Evolutionary conservation across 805 yeast genomes (phyloP).

Genomic region (Starmerella floris): DNA sequence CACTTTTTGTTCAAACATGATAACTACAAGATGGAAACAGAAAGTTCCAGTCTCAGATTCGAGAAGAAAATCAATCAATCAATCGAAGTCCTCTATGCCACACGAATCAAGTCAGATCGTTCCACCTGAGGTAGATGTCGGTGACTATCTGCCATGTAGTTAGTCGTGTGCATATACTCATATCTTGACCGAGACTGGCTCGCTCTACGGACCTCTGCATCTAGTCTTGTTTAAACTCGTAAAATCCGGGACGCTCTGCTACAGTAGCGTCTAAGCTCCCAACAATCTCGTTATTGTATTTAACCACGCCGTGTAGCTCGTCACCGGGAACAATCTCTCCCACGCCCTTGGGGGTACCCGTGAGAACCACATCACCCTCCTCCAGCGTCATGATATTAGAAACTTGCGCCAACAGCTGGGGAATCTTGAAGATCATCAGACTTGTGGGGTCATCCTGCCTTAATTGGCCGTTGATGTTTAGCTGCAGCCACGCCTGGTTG

Average conservation of each 20-base stretch:
- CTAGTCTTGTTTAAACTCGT: constrained; percentile 36
- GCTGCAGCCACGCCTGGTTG: constrained; percentile 47
- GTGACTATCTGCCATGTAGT: no score
- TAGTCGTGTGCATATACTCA: no score
- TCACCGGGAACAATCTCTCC: constrained; percentile 76
- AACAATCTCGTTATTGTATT: constrained; percentile 42
- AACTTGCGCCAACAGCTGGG: constrained; percentile 64
- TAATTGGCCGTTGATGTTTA: constrained; percentile 55
- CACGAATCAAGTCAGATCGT: background rate
- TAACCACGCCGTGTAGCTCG: constrained; percentile 47
- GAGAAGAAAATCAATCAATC: background rate
- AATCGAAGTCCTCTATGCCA: background rate
- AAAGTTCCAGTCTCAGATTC: background rate
- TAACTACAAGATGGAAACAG: no score
- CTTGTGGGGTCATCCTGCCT: constrained; percentile 62
- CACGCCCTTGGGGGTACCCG: constrained; percentile 99
- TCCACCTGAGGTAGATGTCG: no score
- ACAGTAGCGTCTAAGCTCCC: constrained; percentile 40
- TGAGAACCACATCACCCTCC: constrained; percentile 78
- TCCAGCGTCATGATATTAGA: constrained; percentile 82
- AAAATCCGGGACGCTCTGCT: constrained; percentile 38
- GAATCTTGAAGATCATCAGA: constrained; percentile 81
- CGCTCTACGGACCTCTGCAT: no score
- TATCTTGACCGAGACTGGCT: no score
- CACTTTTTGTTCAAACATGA: no score